Base-by-base conservation (phyloP, 768 basidiomycete species). In the Boletellus emodensis region DNA sequence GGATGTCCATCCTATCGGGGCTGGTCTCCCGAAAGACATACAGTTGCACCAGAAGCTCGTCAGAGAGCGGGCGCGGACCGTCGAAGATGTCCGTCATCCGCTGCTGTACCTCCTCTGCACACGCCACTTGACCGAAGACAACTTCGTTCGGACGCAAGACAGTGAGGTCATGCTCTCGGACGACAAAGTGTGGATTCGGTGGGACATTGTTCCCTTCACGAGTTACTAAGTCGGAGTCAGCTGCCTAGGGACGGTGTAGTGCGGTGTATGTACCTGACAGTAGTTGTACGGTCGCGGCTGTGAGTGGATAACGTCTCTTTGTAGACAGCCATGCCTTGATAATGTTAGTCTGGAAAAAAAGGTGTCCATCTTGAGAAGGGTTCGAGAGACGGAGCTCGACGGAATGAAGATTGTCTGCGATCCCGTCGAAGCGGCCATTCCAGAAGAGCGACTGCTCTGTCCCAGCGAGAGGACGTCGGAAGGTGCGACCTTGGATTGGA, bases 1-100 rank as follows among this genome's bases (percentile, higher is more conserved):
- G 64, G 9, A 48, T 59, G 17, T 67, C 65, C 1, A 62, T 47
- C 13, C 59, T 48, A 54, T 77, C 73, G 14, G 46, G 4, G 18
- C 20, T 39, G 7, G 61, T 61, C 50, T 72, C 71, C 43, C 59
- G 64, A 22, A 78, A 65, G 48, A 81, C 61, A 43, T 72, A 66
- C 1, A 82, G 39, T 26, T 73, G 72, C 5, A 73, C 71, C 6
- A 79, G 67, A 13, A 76, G 49, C 14, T 72, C 55, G 52, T 73
- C 63, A 15, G 76, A 76, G 15, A 81, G 70, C 18, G 58, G 53
- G 14, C 66, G 63, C 14, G 71, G 59, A 7, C 67, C 70, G 20
- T 73, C 60, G 15, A 72, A 40, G 6, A 74, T 52, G 5, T 53
- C 59, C 5, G 65, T 51, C 1, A 68, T 62, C 8, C 68, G 58